Evolutionary conservation across 345 rosid genomes (phyloP).

Genomic region (Eucalyptus pumila): DNA sequence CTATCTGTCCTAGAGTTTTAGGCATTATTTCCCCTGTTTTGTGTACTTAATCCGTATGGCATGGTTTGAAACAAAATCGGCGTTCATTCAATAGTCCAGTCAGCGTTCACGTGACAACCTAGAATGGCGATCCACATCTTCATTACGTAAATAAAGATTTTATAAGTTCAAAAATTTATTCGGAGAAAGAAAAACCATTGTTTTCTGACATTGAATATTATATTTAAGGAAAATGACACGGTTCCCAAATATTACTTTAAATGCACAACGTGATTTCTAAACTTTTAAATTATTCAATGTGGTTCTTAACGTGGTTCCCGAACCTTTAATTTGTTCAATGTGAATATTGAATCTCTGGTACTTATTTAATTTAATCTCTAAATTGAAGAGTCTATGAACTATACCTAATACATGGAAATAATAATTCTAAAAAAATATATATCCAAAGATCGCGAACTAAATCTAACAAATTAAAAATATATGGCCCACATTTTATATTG

Average conservation of each 20-base stretch:
- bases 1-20: background rate
- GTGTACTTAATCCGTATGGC: background rate
- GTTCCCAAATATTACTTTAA: rapidly evolving
- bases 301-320: rapidly evolving
- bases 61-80: background rate
- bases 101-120: background rate
- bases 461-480: no score
- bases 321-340: rapidly evolving
- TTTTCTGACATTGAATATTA: background rate
- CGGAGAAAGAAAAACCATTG: rapidly evolving
- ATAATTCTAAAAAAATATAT: no score
- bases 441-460: no score
- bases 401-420: no score
- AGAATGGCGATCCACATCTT: background rate
- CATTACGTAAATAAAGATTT: background rate
- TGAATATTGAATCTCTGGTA: rapidly evolving
- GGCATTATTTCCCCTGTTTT: background rate
- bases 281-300: no score
- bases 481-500: no score
- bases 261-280: rapidly evolving
- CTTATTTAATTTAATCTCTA: rapidly evolving
- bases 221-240: rapidly evolving
- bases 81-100: background rate
- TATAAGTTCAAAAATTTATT: background rate
- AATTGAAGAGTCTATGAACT: rapidly evolving